These are phyloP conservation scores for Kluyveromyces wickerhamii DNA, from an alignment of 805 yeast genomes.

Conservation along the genomic window DNA sequence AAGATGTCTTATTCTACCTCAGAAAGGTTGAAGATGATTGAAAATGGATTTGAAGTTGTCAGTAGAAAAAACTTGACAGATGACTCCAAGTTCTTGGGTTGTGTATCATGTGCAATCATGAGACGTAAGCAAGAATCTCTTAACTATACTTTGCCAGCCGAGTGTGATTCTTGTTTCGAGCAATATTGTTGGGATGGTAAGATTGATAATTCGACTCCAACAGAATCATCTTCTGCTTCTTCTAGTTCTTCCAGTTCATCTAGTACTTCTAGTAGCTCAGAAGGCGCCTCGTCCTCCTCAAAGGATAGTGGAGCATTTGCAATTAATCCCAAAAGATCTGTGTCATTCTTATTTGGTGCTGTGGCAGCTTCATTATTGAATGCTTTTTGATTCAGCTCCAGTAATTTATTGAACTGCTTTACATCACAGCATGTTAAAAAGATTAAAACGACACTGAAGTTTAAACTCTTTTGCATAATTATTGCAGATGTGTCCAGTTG, in stretches of 20 bases:
- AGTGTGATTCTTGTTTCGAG: slow-evolving; percentile 65
- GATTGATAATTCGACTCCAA: slow-evolving; percentile 32
- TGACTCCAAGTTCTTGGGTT: slow-evolving; percentile 61
- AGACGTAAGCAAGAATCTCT: slow-evolving; percentile 70
- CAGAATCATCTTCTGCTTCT: background rate
- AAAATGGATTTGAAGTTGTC: slow-evolving; percentile 69
- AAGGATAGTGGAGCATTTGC: slow-evolving; percentile 2
- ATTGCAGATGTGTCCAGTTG: too few species aligned
- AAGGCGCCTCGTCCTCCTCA: slow-evolving; percentile 6
- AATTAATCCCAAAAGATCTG: background rate
- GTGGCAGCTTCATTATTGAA: too few species aligned
- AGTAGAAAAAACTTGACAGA: slow-evolving; percentile 59
- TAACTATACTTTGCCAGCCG: slow-evolving; percentile 50
- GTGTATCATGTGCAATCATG: slow-evolving; percentile 78
- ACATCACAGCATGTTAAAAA: too few species aligned
- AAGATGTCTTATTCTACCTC: slow-evolving; percentile 52
- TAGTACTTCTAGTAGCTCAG: slow-evolving; percentile 7
- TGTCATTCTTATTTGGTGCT: slow-evolving; percentile 1
- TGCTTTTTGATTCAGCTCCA: too few species aligned
- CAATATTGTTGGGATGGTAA: slow-evolving; percentile 59
- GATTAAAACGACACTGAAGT: too few species aligned
- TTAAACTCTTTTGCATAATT: too few species aligned
- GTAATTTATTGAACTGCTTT: too few species aligned
- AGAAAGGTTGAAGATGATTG: slow-evolving; percentile 52
- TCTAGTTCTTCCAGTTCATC: slow-evolving; percentile 9